Evolutionary conservation across 768 basidiomycete genomes (phyloP).

Genomic region (Phylloporus sp.): DNA sequence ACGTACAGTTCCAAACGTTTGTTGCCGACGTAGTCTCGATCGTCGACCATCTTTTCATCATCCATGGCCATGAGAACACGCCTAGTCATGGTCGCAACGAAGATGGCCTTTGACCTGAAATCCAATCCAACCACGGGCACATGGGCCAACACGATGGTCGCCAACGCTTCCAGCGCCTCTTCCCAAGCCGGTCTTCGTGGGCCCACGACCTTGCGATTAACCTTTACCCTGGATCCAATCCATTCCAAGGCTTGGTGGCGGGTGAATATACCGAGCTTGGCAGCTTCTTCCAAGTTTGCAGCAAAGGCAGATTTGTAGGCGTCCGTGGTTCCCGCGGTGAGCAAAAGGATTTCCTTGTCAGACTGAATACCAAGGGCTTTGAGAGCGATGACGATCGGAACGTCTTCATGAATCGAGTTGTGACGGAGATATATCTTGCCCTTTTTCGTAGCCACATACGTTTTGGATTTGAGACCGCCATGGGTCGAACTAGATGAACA

Average conservation of each 20-base stretch:
- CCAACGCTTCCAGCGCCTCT: constrained; percentile 93
- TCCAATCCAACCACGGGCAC: constrained; percentile 88
- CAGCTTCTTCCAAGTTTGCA: constrained; percentile 89
- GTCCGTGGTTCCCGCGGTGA: constrained; percentile 90
- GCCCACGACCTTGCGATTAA: constrained; percentile 76
- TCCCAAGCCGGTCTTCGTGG: constrained; percentile 85
- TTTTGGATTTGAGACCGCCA: constrained; percentile 89
- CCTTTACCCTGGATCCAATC: constrained; percentile 89
- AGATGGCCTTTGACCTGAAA: constrained; percentile 91
- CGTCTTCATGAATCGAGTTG: constrained; percentile 95
- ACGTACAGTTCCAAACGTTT: constrained; percentile 95
- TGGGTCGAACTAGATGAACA: constrained; percentile 58
- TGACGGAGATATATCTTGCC: constrained; percentile 93
- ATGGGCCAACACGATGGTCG: constrained; percentile 94
- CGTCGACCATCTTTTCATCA: constrained; percentile 95
- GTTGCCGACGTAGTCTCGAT: constrained; percentile 98
- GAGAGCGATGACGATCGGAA: constrained; percentile 92
- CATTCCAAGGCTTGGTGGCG: constrained; percentile 92
- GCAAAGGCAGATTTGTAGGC: constrained; percentile 83
- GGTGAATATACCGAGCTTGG: constrained; percentile 86
- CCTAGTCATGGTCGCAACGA: constrained; percentile 95
- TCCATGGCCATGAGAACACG: constrained; percentile 95
- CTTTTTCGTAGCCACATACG: constrained; percentile 94
- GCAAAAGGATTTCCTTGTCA: constrained; percentile 93
- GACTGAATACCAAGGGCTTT: constrained; percentile 96